Conservation (phyloP, 1,284 basidiomycete genomes). For the Sanghuangporus weigelae region DNA sequence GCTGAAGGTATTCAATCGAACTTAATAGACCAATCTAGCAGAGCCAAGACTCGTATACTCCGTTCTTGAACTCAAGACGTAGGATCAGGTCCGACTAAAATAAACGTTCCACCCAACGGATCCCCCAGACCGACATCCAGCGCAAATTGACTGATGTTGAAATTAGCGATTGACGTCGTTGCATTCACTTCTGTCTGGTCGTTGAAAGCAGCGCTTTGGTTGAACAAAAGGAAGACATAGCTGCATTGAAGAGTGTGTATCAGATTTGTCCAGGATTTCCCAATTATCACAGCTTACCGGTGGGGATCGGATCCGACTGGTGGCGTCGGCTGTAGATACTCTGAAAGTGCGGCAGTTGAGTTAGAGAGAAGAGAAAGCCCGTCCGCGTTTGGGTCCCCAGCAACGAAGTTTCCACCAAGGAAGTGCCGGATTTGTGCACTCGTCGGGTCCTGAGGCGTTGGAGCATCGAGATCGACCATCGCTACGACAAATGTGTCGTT, state of each 20-base stretch:
- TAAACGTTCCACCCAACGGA: constrained; percentile 30
- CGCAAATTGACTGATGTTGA: constrained; percentile 29
- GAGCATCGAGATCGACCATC: constrained; percentile 46
- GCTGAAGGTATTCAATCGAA: too few species aligned
- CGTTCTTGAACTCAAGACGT: too few species aligned
- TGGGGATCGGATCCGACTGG: constrained; percentile 45
- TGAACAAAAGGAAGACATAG: constrained; percentile 27
- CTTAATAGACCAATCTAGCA: too few species aligned
- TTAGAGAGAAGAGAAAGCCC: constrained; percentile 28
- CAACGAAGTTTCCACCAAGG: constrained; percentile 37
- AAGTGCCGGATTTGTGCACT: constrained; percentile 41
- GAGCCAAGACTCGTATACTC: too few species aligned
- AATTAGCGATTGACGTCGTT: constrained; percentile 24
- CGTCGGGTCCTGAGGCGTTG: constrained; percentile 38
- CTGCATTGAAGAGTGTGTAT: constrained; percentile 14
- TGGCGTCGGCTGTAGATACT: constrained; percentile 35
- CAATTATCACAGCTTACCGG: constrained; percentile 29
- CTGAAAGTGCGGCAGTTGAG: constrained; percentile 36
- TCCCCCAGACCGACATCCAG: constrained; percentile 24
- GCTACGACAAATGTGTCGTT: constrained; percentile 36
- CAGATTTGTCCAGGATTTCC: neutral
- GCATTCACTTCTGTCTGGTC: constrained; percentile 22
- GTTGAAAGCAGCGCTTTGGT: constrained; percentile 26
- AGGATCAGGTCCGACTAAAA: constrained; percentile 24
- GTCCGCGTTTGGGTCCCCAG: constrained; percentile 22